Base-by-base conservation (phyloP, 768 basidiomycete species). In the Porpolomopsis calyptriformis region DNA sequence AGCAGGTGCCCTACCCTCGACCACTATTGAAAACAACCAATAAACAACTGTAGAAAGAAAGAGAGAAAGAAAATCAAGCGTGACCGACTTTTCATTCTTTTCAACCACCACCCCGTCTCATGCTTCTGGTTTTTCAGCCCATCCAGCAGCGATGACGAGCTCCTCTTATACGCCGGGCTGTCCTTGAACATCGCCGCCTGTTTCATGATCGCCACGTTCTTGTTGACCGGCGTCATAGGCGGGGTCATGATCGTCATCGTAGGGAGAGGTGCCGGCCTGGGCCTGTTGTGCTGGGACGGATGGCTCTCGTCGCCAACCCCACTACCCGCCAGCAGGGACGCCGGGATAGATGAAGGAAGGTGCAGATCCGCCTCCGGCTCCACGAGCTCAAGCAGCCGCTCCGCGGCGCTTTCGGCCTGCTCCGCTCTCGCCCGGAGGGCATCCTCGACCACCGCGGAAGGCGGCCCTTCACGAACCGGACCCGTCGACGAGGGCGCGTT, bases 401-500 rank as follows among this genome's bases (percentile, higher is more conserved):
- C 83, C 0, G 93, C 93, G 6, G 91, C 87, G 57, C 88, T 91
- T 59, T 92, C 88, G 0, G 93, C 93, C 59, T 96, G 93, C 54
- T 87, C 86, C 1, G 93, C 92, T 43, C 87, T 77, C 2, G 87
- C 87, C 36, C 82, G 76, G 53, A 94, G 62, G 24, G 82, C 89
- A 57, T 94, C 92, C 56, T 93, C 91, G 3, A 92, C 74, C 10
- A 78, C 69, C 53, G 72, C 60, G 52, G 70, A 67, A 52, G 73
- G 65, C 46, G 58, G 49, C 49, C 48, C 41, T 59, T 59, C 66
- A 14, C 63, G 58, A 27, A 69, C 51, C 2, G 78, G 76, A 20
- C 74, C 76, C 0, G 75, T 73, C 2, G 82, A 83, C 31, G 81
- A 60, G n/a, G n/a, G n/a, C 19, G 43, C 68, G 57, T 80, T 81